A percentile compares a stretch with the other conserved stretches of the same genome.
Conservation (phyloP, 2,329 filamentous ascomycete species). For the Beauveria sp. region DNA sequence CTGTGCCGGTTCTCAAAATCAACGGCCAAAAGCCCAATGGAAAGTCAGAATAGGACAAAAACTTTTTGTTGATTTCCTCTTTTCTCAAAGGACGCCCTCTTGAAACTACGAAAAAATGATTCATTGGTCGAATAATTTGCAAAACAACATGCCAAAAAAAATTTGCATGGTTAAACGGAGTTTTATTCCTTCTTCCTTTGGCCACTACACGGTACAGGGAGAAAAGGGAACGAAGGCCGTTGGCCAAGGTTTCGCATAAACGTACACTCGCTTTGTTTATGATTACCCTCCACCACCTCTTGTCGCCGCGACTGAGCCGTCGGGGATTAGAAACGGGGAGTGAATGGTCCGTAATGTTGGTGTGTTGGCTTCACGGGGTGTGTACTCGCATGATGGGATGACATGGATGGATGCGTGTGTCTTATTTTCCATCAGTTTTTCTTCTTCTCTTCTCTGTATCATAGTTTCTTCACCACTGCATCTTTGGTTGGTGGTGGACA, state of each 20-base stretch:
- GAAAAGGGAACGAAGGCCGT: background rate
- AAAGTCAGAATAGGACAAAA: background rate
- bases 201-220: no score
- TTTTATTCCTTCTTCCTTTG: no score
- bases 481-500: background rate
- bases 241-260: background rate
- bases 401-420: background rate
- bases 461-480: background rate
- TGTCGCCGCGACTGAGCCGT: no score
- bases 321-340: no score
- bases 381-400: slow-evolving; percentile 1
- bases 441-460: background rate
- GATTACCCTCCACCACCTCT: no score
- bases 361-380: background rate
- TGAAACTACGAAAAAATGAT: no score
- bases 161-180: no score
- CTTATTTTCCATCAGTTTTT: background rate
- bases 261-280: slow-evolving; percentile 2
- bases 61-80: background rate
- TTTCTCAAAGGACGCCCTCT: no score
- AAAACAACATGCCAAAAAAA: no score
- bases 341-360: background rate
- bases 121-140: no score
- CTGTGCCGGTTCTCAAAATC: slow-evolving; percentile 9
- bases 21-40: slow-evolving; percentile 14